Evolutionary conservation across 495 filamentous ascomycete species (phyloP), one percentile per base, ranked within the genome.

Genomic region (Lophiostoma macrostomum): DNA sequence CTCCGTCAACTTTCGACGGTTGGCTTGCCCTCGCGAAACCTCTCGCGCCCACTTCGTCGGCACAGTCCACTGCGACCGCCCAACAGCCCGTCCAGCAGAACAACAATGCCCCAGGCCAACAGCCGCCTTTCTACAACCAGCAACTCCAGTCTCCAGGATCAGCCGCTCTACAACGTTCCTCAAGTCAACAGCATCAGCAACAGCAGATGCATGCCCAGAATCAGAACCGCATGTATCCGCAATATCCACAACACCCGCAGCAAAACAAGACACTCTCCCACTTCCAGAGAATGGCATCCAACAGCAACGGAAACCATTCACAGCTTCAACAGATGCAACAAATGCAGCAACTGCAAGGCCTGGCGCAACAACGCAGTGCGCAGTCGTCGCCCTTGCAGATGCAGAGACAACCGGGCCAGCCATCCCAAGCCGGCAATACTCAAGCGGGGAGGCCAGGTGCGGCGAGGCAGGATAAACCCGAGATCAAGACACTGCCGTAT

Each of bases 11-110:
- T 7, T 40, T 52, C 0, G 67, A 69, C 34, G 53, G 53, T 11
- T 70, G 69, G 66, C 60, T 71, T 23, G 50, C 44, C 35, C 36
- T 69, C 34, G 50, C 48, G 5, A 56, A 29, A 22, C 46, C 53
- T 2, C 16, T 42, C 25, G 12, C 39, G 6, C 30, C 28, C 12
- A 0, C 45, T n/a, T 3, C 42, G 6, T 42, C 28, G 25, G 16
- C 16, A 25, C 43, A 54, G n/a, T 1, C 39, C 12, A 13, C 24
- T 13, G 24, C 44, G n/a, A 28, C 51, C 3, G 12, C 28, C 5
- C 51, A 44, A 41, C 6, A 34, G 3, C 42, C 31, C 36, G 5
- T 16, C 2, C 19, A 24, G 14, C 38, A 58, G 14, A n/a, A 36
- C 12, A 43, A 3, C 35, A 19, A 22, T n/a, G n/a, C n/a, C n/a